Evolutionary conservation across 2,329 filamentous ascomycete genomes (phyloP).

Genomic region (Penicillium expansum): DNA sequence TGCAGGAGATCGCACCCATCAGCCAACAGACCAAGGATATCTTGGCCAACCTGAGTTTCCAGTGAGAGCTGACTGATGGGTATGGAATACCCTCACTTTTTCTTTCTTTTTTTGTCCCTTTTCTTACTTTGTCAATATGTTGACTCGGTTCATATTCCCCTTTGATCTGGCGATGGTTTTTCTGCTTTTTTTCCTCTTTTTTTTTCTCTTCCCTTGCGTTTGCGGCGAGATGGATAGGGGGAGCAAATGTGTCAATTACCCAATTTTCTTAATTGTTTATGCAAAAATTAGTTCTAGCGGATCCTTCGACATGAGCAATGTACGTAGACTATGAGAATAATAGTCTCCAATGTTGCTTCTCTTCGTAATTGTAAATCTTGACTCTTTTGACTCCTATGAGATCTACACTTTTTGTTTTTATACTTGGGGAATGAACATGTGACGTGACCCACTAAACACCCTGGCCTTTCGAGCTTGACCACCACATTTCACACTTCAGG

Average conservation of each 20-base stretch:
- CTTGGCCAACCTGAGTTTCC: constrained; percentile 23
- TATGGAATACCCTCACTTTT: not conserved
- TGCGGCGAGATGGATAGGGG: constrained; percentile 3
- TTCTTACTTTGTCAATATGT: constrained; percentile 19
- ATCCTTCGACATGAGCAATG: constrained; percentile 4
- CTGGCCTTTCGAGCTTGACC: constrained; percentile 23
- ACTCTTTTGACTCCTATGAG: too few relatives aligned
- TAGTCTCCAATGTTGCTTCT: not conserved
- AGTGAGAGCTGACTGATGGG: constrained; percentile 6
- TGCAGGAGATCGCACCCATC: constrained; percentile 42
- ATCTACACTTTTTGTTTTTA: not conserved
- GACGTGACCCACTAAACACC: constrained; percentile 29
- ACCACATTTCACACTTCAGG: not conserved
- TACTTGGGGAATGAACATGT: constrained; percentile 17
- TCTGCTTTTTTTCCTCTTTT: not conserved
- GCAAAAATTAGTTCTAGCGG: not conserved
- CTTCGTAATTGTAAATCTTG: not conserved
- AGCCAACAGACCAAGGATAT: constrained; percentile 37
- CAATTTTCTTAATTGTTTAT: constrained; percentile 6
- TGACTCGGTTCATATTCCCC: constrained; percentile 8
- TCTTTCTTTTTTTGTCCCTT: constrained; percentile 12
- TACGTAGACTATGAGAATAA: constrained; percentile 8
- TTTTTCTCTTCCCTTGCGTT: not conserved
- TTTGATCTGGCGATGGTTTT: constrained; percentile 5
- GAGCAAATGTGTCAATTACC: constrained; percentile 11